Base-by-base conservation (phyloP, 2,329 filamentous ascomycete species). In the Fusarium newnesense region DNA sequence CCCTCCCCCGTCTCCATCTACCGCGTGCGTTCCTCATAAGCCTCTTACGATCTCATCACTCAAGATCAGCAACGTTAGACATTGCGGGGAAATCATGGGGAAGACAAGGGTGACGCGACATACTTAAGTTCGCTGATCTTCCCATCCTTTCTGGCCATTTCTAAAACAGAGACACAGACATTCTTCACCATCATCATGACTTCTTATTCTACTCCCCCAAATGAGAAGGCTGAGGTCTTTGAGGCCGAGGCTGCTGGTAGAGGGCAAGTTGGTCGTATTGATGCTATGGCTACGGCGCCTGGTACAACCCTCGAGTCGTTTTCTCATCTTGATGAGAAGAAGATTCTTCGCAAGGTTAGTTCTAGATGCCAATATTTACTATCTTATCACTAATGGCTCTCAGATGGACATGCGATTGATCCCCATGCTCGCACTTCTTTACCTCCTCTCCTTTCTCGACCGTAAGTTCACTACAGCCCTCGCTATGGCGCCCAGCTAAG, bases 401-500 rank as follows among this genome's bases (percentile, higher is more conserved):
- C 32, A 88, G 85, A 87, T 88, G 83, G 87, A 88, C 60, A 69
- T 85, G 28, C 85, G 84, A 7, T 76, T 89, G 28, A 86, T 88
- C 19, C 90, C 90, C 1, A 87, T 87, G 92, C 77, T 96, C 87
- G 85, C 93, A 15, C 54, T 89, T 32, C 85, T 94, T 2, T 94
- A 93, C 75, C 83, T 94, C 0, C 84, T 94, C 2, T 92, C 90
- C 32, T 94, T 92, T 77, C 85, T 94, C 30, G 92, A 94, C 78
- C 85, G 86, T 84, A 72, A 76, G 82, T 77, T 24, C 4, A 37
- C 10, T 32, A 7, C 43, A 7, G 13, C 15, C 9, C 7, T 8
- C 9, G 19, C 26, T 3, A 12, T 36, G 11, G 24, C 3, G 26
- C 7, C 10, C 1, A 18, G 15, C 52, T 64, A 30, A 69, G 13